These are phyloP conservation scores for Chlamydomonas incerta DNA, from an alignment of 139 green algal genomes.

Conservation along the genomic window DNA sequence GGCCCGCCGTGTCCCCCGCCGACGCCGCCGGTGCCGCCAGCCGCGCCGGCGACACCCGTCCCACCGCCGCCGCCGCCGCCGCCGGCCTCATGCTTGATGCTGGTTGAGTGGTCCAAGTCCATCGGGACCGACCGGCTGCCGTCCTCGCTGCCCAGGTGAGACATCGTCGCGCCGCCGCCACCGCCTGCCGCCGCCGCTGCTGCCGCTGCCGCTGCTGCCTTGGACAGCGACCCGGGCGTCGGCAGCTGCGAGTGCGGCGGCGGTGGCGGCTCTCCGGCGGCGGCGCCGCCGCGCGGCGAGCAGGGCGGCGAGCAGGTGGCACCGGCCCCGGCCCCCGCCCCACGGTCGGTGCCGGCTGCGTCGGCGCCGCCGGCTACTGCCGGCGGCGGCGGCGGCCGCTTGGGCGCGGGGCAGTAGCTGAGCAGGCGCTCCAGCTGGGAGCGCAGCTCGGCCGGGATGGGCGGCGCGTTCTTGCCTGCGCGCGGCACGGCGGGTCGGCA, in stretches of 20 bases:
- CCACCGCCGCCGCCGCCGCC: not conserved
- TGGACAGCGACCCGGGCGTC: too few relatives aligned
- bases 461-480: not conserved
- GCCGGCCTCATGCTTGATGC: not conserved
- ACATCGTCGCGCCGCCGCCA: not conserved
- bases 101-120: slow-evolving; percentile 26
- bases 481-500: too few relatives aligned
- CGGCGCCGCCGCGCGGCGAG: too few relatives aligned
- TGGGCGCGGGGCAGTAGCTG: not conserved
- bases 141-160: slow-evolving; percentile 8
- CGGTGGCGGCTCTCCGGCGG: too few relatives aligned
- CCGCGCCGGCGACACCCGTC: not conserved
- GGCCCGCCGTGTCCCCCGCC: not conserved
- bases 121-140: slow-evolving; percentile 33
- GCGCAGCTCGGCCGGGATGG: not conserved
- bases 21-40: not conserved
- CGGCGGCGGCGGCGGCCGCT: not conserved
- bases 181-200: not conserved
- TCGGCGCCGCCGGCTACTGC: not conserved
- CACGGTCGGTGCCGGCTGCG: too few relatives aligned
- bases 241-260: too few relatives aligned
- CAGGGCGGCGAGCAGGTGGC: too few relatives aligned
- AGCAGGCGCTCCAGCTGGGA: not conserved
- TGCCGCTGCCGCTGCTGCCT: not conserved
- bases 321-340: too few relatives aligned